Evolutionary conservation across 768 basidiomycete species (phyloP).

Genomic region (Multifurca ochricompacta): DNA sequence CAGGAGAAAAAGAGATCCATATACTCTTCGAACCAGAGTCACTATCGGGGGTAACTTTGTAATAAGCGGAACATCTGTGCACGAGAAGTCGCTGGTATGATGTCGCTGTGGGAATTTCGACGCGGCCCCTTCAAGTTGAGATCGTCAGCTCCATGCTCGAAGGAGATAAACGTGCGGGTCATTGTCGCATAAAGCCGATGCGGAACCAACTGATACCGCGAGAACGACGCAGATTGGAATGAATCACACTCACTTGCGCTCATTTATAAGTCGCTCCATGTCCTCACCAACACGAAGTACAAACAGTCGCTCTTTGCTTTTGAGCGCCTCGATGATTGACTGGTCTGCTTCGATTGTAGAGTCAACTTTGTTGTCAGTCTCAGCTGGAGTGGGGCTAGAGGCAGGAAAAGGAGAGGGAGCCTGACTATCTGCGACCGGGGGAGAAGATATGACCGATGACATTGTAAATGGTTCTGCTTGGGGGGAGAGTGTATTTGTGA

Average conservation of each 20-base stretch:
- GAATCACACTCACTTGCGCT: conserved; percentile 50
- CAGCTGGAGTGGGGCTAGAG: conserved; percentile 25
- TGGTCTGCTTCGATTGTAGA: conserved; percentile 52
- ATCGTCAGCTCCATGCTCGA: conserved; percentile 9
- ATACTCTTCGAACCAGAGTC: conserved; percentile 61
- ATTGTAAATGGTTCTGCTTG: conserved; percentile 19
- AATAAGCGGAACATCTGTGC: conserved; percentile 78
- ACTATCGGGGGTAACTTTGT: conserved; percentile 63
- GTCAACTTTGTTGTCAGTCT: conserved; percentile 25
- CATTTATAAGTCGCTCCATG: conserved; percentile 73
- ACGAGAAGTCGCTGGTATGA: conserved; percentile 82
- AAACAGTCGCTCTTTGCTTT: conserved; percentile 81
- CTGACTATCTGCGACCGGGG: conserved; percentile 9
- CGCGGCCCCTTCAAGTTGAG: conserved; percentile 39
- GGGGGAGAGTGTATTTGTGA: conserved; percentile 13
- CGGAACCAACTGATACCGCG: background rate
- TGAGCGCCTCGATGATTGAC: conserved; percentile 78
- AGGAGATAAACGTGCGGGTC: background rate
- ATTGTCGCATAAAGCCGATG: background rate
- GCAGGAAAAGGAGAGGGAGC: conserved; percentile 11
- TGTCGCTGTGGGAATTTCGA: conserved; percentile 61
- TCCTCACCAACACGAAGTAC: conserved; percentile 83
- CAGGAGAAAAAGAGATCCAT: conserved; percentile 44
- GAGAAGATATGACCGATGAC: conserved; percentile 15
- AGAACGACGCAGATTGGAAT: conserved; percentile 5